Evolutionary conservation across 129 eudicot species (phyloP).

Genomic region (carrot (Daucus carota)): DNA sequence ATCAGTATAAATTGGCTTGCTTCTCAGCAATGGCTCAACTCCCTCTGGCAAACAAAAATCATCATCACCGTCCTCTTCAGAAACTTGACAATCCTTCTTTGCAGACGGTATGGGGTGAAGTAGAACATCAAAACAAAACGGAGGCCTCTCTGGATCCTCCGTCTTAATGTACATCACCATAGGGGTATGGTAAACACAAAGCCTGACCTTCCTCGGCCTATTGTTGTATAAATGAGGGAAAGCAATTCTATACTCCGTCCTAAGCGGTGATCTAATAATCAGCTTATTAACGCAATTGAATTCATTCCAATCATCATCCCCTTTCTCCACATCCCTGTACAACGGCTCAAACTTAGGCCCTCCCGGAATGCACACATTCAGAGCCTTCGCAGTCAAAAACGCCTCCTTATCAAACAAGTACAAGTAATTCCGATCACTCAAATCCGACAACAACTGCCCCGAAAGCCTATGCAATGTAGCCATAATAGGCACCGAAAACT

Average conservation of each 20-base stretch:
- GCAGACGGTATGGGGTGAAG: slow-evolving; percentile 75
- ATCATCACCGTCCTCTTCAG: slow-evolving; percentile 76
- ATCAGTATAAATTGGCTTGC: slow-evolving; percentile 80
- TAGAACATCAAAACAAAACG: slow-evolving; percentile 83
- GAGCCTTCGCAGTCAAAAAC: slow-evolving; percentile 92
- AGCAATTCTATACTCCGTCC: slow-evolving; percentile 94
- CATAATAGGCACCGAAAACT: slow-evolving; percentile 97
- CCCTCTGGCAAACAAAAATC: slow-evolving; percentile 88
- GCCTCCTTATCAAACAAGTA: slow-evolving; percentile 98
- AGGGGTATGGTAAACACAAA: slow-evolving; percentile 87
- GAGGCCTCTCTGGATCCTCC: slow-evolving; percentile 98
- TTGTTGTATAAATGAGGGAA: slow-evolving; percentile 96
- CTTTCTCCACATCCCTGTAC: slow-evolving; percentile 99
- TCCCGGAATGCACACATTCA: slow-evolving; percentile 99
- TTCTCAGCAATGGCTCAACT: slow-evolving; percentile 72
- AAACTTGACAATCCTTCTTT: slow-evolving; percentile 46
- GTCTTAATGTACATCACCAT: slow-evolving; percentile 96
- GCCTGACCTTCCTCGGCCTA: slow-evolving; percentile 88
- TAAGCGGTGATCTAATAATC: slow-evolving; percentile 87
- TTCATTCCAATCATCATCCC: slow-evolving; percentile 99
- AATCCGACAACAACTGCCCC: slow-evolving; percentile 91
- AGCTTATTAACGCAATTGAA: slow-evolving; percentile 93
- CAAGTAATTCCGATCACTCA: slow-evolving; percentile 88
- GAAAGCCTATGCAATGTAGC: slow-evolving; percentile 97
- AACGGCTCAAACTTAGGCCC: slow-evolving; percentile 99